These are phyloP conservation scores for Trametes elegans DNA, from an alignment of 768 basidiomycete genomes.

Conservation along the genomic window DNA sequence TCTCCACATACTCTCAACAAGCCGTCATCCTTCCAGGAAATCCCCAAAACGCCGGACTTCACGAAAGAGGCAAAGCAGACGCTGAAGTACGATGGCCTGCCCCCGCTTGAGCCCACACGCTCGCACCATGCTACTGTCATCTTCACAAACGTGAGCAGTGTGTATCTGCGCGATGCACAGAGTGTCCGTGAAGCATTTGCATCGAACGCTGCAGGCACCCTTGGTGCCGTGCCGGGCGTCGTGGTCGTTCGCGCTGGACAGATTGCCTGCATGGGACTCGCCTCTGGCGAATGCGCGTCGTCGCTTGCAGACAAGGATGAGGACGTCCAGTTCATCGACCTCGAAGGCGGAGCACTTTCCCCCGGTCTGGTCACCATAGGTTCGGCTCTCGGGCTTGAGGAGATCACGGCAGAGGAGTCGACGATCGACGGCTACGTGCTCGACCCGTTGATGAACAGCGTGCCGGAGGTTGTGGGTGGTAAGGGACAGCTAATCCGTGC, in stretches of 20 bases:
- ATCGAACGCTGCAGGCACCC: constrained; percentile 14
- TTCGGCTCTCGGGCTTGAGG: constrained; percentile 62
- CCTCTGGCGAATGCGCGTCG: constrained; percentile 22
- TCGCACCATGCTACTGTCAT: constrained; percentile 38
- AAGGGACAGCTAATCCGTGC: constrained; percentile 48
- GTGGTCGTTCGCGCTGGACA: constrained; percentile 55
- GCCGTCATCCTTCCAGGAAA: constrained; percentile 49
- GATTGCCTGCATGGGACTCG: constrained; percentile 49
- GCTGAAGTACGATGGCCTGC: constrained; percentile 61
- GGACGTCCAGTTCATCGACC: constrained; percentile 41
- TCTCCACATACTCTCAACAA: constrained; percentile 50
- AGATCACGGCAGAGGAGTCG: constrained; percentile 63
- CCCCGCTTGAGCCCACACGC: constrained; percentile 50
- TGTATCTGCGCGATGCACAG: constrained; percentile 40
- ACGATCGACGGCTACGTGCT: constrained; percentile 52
- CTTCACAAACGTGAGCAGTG: constrained; percentile 64
- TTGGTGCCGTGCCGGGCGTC: constrained; percentile 32
- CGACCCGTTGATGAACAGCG: constrained; percentile 40
- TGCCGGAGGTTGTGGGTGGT: constrained; percentile 37
- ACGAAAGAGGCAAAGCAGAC: constrained; percentile 53
- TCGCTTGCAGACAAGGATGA: neutral
- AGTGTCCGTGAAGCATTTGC: constrained; percentile 35
- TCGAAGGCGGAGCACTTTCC: constrained; percentile 65
- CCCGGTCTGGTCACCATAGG: constrained; percentile 68
- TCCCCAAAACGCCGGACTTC: constrained; percentile 58